Conservation (phyloP, 1,284 basidiomycete genomes). For the Limonomyces culmigenus region DNA sequence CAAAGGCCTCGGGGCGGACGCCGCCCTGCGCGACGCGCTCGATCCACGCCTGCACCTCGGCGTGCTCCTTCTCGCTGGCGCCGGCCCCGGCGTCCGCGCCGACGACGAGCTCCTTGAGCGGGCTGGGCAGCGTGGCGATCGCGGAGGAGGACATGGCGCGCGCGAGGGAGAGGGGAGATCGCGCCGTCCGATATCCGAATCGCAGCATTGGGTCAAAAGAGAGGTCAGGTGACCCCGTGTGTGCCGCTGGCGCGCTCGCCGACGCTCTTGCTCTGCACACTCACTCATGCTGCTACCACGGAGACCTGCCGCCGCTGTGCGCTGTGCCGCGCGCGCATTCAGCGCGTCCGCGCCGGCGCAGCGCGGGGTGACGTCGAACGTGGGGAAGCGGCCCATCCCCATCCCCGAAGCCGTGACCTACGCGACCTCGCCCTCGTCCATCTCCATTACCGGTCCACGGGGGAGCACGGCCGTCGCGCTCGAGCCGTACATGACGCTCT, state of each 20-base stretch:
- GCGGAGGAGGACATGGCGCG: too few species aligned
- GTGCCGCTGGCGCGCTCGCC: too few species aligned
- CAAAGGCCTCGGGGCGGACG: constrained; percentile 1
- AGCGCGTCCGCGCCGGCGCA: too few species aligned
- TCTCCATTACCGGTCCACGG: constrained; percentile 60
- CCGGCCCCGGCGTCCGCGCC: constrained; percentile 24
- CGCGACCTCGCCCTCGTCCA: constrained; percentile 28
- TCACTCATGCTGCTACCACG: too few species aligned
- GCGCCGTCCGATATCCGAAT: neutral
- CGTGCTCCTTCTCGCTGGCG: constrained; percentile 37
- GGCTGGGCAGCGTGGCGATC: constrained; percentile 30
- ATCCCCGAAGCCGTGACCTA: constrained; percentile 55
- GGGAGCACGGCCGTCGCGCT: constrained; percentile 58
- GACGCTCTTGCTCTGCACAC: too few species aligned
- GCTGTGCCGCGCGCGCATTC: neutral
- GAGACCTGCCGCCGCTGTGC: too few species aligned
- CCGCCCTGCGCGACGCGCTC: constrained; percentile 38
- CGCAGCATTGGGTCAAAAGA: too few species aligned
- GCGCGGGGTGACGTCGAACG: constrained; percentile 34
- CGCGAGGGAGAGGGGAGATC: too few species aligned
- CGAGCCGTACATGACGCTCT: constrained; percentile 50
- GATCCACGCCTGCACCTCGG: constrained; percentile 52
- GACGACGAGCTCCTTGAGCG: constrained; percentile 41
- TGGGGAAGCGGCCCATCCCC: constrained; percentile 67
- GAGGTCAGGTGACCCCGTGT: too few species aligned